These are phyloP conservation scores for Drechslerella coelobrocha DNA, from an alignment of 2,329 filamentous ascomycete genomes.

Conservation along the genomic window DNA sequence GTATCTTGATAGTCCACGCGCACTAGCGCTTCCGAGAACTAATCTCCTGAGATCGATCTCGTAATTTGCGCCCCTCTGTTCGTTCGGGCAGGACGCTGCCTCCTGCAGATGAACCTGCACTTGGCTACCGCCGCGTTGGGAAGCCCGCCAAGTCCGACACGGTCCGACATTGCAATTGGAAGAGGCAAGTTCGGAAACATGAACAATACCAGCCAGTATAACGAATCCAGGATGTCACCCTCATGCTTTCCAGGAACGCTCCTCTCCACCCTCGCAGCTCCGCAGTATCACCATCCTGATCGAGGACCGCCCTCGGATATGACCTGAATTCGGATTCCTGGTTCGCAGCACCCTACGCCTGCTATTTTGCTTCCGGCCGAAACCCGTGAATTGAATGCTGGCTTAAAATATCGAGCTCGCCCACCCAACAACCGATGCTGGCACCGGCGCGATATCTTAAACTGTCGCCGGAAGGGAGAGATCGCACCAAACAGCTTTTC, in stretches of 20 bases:
- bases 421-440: conserved; percentile 27
- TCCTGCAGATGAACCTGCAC: too few species aligned
- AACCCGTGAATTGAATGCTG: conserved; percentile 13
- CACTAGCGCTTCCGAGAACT: too few species aligned
- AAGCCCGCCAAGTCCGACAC: conserved; percentile 1
- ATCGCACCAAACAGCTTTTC: background rate
- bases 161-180: background rate
- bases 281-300: conserved; percentile 41
- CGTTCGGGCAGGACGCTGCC: too few species aligned
- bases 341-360: background rate
- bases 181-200: conserved; percentile 5
- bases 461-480: conserved; percentile 18
- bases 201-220: background rate
- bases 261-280: conserved; percentile 12
- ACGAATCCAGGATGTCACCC: too few species aligned
- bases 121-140: too few species aligned
- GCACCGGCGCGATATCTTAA: conserved; percentile 11
- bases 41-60: too few species aligned
- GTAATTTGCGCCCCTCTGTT: too few species aligned
- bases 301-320: conserved; percentile 4
- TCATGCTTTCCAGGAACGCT: conserved; percentile 16
- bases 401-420: background rate
- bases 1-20: too few species aligned
- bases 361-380: conserved; percentile 13
- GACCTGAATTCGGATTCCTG: background rate